These are phyloP conservation scores for Yamadazyma ubonensis DNA, from an alignment of 805 yeast species.

Conservation along the genomic window DNA sequence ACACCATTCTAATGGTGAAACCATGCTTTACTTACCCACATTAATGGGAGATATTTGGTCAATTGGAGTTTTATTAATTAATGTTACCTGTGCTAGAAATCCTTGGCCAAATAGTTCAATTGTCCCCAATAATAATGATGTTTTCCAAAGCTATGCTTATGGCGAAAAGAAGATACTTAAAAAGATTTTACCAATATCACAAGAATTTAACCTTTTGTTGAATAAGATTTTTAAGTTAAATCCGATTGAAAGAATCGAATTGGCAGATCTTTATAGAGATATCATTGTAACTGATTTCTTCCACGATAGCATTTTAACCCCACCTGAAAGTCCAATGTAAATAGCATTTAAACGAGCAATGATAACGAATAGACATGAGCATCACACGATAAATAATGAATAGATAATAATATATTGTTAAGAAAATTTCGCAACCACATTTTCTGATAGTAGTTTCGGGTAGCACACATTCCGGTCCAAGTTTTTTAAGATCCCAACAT, in stretches of 20 bases:
- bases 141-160: conserved; percentile 65
- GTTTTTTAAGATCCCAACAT: conserved; percentile 5
- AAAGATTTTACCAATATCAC: conserved; percentile 71
- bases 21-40: conserved; percentile 52
- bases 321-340: conserved; percentile 17
- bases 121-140: conserved; percentile 47
- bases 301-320: conserved; percentile 15
- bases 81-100: conserved; percentile 77
- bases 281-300: conserved; percentile 35
- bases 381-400: conserved; percentile 4
- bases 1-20: conserved; percentile 5
- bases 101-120: conserved; percentile 86
- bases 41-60: conserved; percentile 82
- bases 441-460: neutral
- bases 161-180: conserved; percentile 52
- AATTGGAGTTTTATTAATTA: conserved; percentile 74
- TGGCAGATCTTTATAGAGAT: conserved; percentile 40
- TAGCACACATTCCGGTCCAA: neutral
- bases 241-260: conserved; percentile 48
- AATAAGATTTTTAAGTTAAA: conserved; percentile 43
- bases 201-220: conserved; percentile 56
- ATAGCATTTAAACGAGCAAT: neutral
- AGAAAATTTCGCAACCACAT: neutral
- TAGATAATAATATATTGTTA: conserved; percentile 3
- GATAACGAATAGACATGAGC: neutral